Conservation (phyloP, 2,329 filamentous ascomycete species). For the Sporothrix luriei region DNA sequence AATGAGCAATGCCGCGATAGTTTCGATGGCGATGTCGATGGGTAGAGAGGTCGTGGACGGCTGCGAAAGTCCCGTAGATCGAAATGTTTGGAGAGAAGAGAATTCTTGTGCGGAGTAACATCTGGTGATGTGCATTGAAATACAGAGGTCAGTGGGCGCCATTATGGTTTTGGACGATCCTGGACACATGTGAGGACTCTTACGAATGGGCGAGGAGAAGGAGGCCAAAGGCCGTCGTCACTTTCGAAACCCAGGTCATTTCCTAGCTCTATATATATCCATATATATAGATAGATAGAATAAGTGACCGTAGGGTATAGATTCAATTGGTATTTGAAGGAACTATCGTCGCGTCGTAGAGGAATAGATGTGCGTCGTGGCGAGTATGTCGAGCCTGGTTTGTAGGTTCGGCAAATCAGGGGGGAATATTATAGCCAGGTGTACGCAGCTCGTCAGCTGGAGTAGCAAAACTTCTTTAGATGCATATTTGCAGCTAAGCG, state of each 20-base stretch:
- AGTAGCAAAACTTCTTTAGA: background rate
- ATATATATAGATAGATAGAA: background rate
- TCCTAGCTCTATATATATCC: background rate
- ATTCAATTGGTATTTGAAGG: background rate
- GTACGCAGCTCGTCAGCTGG: background rate
- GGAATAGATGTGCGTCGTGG: background rate
- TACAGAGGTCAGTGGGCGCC: background rate
- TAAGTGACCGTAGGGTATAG: no score
- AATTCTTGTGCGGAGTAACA: conserved; percentile 97
- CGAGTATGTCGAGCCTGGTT: background rate
- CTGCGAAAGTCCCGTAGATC: conserved; percentile 45
- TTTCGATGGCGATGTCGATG: conserved; percentile 84
- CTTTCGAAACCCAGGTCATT: conserved; percentile 73
- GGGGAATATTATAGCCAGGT: background rate
- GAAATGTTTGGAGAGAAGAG: conserved; percentile 66
- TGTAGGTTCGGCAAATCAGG: background rate
- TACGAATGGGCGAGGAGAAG: conserved; percentile 86
- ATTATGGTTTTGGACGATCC: background rate
- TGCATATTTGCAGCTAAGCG: conserved; percentile 9
- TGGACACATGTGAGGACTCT: conserved; percentile 43
- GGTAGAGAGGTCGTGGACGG: conserved; percentile 62
- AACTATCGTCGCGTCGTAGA: background rate
- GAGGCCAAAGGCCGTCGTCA: conserved; percentile 73
- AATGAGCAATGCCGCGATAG: conserved; percentile 75
- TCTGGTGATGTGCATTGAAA: conserved; percentile 50